Evolutionary conservation across 768 basidiomycete genomes (phyloP).

Genomic region (Porpolomopsis calyptriformis): DNA sequence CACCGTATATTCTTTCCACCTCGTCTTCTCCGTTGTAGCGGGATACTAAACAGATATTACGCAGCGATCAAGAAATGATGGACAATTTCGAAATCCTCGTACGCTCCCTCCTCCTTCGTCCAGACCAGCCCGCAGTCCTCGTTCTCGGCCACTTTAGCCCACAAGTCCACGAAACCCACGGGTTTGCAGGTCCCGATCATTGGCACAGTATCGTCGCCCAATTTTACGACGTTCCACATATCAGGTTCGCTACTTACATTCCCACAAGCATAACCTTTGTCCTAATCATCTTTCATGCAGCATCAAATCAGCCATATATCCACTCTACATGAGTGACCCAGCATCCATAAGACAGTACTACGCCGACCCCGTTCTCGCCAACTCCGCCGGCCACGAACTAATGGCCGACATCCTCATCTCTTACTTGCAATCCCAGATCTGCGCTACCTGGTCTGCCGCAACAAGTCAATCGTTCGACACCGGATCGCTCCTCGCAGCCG

Average conservation of each 20-base stretch:
- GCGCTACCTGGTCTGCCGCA: constrained; percentile 70
- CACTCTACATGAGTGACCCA: constrained; percentile 70
- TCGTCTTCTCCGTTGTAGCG: not conserved
- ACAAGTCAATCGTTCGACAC: constrained; percentile 57
- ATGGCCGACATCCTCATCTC: constrained; percentile 86
- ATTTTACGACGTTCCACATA: constrained; percentile 94
- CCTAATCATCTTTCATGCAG: constrained; percentile 15
- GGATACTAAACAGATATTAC: constrained; percentile 3
- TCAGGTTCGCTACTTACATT: constrained; percentile 35
- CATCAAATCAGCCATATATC: constrained; percentile 73
- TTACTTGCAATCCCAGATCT: constrained; percentile 86
- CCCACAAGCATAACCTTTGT: not conserved
- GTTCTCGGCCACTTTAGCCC: constrained; percentile 94
- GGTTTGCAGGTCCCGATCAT: constrained; percentile 84
- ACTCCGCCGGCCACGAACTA: constrained; percentile 67
- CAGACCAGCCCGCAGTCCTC: constrained; percentile 84
- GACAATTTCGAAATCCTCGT: constrained; percentile 88
- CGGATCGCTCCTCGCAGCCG: constrained; percentile 27
- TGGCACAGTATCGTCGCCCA: constrained; percentile 86
- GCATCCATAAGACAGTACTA: constrained; percentile 58
- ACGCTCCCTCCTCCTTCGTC: constrained; percentile 82
- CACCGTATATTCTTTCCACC: constrained; percentile 45
- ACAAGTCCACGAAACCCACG: constrained; percentile 66
- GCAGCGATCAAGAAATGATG: constrained; percentile 57
- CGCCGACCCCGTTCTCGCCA: constrained; percentile 76